phyloP scores from a whole-genome alignment of 2,329 filamentous ascomycete genomes.

The Cytospora chrysosperma region DNA sequence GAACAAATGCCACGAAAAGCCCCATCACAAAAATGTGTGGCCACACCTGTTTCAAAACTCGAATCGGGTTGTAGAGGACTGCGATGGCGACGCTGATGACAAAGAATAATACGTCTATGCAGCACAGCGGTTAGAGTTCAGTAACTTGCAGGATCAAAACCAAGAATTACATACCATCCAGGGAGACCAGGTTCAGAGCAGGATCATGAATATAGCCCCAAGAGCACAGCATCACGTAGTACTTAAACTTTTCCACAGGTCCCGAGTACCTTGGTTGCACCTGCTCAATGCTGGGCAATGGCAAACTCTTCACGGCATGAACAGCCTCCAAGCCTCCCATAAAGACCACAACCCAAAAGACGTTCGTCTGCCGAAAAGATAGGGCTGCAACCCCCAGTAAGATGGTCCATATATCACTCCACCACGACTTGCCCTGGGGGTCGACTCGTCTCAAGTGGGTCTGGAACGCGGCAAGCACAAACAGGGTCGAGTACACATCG shows the following conservation, averaged over 20 bases:
- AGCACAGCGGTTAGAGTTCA: slow-evolving; percentile 25
- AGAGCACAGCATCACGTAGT: slow-evolving; percentile 45
- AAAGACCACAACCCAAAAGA: slow-evolving; percentile 89
- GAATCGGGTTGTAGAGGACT: slow-evolving; percentile 47
- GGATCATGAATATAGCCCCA: slow-evolving; percentile 57
- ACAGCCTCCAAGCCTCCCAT: slow-evolving; percentile 62
- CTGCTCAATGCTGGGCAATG: slow-evolving; percentile 1
- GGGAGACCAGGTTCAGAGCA: slow-evolving; percentile 44
- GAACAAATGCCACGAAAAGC: slow-evolving; percentile 72
- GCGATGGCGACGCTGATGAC: slow-evolving; percentile 64
- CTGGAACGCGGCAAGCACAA: slow-evolving; percentile 69
- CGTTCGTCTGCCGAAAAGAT: slow-evolving; percentile 87
- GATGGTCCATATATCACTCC: slow-evolving; percentile 46
- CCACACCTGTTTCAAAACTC: slow-evolving; percentile 50
- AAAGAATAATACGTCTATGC: slow-evolving; percentile 54
- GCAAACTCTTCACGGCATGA: slow-evolving; percentile 48
- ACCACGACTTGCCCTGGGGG: slow-evolving; percentile 32
- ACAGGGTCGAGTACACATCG: slow-evolving; percentile 77
- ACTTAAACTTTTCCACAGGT: slow-evolving; percentile 36
- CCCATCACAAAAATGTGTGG: slow-evolving; percentile 62
- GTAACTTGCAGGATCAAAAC: too few species aligned
- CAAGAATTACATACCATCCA: slow-evolving; percentile 45
- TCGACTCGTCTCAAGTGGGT: slow-evolving; percentile 50
- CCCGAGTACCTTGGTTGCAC: slow-evolving; percentile 32
- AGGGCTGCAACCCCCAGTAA: slow-evolving; percentile 65